Conservation (phyloP, 2,329 filamentous ascomycete genomes). For the Tricladium varicosporioides region DNA sequence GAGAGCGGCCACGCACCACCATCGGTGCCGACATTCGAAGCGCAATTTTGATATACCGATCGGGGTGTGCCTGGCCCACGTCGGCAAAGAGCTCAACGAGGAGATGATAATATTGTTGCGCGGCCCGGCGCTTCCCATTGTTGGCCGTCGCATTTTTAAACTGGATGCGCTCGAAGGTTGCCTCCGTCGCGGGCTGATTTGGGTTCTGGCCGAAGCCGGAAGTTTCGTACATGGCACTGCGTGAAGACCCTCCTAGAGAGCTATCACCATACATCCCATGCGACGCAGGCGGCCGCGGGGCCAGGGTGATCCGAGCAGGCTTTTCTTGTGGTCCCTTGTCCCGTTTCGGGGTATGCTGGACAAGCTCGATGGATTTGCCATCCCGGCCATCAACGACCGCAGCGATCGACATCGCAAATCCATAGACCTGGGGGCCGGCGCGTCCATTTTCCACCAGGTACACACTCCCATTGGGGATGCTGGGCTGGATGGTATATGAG, state of each 20-base stretch:
- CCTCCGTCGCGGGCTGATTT: conserved; percentile 30
- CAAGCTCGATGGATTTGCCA: conserved; percentile 66
- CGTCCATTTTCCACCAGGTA: conserved; percentile 28
- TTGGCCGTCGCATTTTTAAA: conserved; percentile 75
- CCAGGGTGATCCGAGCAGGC: conserved; percentile 46
- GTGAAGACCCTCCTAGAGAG: conserved; percentile 19
- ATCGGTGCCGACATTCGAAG: conserved; percentile 58
- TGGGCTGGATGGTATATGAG: conserved; percentile 56
- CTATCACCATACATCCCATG: conserved; percentile 27
- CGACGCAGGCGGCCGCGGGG: conserved; percentile 29
- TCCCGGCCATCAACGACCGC: conserved; percentile 62
- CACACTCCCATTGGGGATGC: conserved; percentile 42
- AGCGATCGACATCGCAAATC: conserved; percentile 64
- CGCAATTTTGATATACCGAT: conserved; percentile 57
- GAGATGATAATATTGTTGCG: conserved; percentile 72
- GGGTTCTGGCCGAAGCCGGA: conserved; percentile 25
- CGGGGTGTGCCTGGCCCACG: conserved; percentile 37
- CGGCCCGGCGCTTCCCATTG: conserved; percentile 70
- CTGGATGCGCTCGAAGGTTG: conserved; percentile 68
- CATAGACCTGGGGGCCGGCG: conserved; percentile 44
- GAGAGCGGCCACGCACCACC: conserved; percentile 65
- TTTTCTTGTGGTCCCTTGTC: conserved; percentile 68
- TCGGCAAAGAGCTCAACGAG: conserved; percentile 66
- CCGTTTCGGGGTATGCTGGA: conserved; percentile 73
- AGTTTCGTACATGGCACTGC: conserved; percentile 22